Conservation (phyloP, 441 rosid species). For the Gossypium schwendimanii region DNA sequence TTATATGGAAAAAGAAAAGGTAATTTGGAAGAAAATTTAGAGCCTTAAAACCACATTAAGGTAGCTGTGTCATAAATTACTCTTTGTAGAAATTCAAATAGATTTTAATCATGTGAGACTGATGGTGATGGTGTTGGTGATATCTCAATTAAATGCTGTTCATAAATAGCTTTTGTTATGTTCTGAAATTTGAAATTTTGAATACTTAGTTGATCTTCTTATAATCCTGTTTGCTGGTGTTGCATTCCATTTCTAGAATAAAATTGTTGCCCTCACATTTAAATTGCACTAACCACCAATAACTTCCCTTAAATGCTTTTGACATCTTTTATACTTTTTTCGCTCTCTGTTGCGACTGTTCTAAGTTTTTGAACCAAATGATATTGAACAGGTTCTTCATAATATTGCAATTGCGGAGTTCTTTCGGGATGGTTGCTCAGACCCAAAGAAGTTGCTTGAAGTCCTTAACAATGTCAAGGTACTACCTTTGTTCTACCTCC, state of each 20-base stretch:
- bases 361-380: background rate
- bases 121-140: background rate
- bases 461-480: conserved; percentile 72
- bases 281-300: background rate
- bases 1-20: too few species aligned
- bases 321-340: background rate
- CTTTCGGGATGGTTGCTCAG: conserved; percentile 64
- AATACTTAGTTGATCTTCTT: background rate
- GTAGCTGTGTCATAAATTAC: background rate
- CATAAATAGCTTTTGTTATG: background rate
- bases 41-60: background rate
- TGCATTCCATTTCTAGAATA: background rate
- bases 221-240: background rate
- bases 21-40: background rate
- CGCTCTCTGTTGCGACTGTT: background rate
- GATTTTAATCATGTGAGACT: background rate
- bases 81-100: background rate
- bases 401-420: conserved; percentile 83
- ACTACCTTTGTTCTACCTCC: background rate
- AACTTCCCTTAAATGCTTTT: background rate
- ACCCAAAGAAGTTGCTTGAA: conserved; percentile 67
- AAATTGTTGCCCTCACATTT: background rate
- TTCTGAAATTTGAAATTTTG: background rate
- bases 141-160: background rate
- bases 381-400: conserved; percentile 64